phyloP scores from a whole-genome alignment of 2,329 filamentous ascomycete species.

The Arthrinium puccinioides region DNA sequence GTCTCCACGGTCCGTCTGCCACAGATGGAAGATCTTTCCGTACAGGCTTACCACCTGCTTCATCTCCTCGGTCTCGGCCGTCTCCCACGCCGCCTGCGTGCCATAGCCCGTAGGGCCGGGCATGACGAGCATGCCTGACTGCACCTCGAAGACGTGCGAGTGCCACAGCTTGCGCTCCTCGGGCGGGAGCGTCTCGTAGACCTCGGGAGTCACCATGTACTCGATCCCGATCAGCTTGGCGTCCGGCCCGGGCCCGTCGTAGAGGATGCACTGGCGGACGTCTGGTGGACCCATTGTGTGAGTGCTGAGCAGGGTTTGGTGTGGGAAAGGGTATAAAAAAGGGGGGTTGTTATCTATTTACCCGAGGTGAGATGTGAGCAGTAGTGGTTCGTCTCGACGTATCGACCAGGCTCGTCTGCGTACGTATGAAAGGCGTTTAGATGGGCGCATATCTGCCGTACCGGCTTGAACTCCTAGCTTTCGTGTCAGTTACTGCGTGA shows the following conservation, averaged over 20 bases:
- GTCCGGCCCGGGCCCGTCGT: constrained; percentile 60
- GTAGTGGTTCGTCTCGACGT: constrained; percentile 77
- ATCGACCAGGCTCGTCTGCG: constrained; percentile 60
- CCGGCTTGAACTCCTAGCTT: constrained; percentile 55
- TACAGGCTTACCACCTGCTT: constrained; percentile 66
- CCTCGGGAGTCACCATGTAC: constrained; percentile 70
- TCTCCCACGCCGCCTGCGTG: constrained; percentile 61
- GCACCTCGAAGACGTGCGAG: constrained; percentile 66
- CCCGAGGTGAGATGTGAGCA: constrained; percentile 67
- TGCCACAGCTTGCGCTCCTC: constrained; percentile 76
- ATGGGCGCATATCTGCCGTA: constrained; percentile 72
- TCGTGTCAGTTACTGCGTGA: constrained; percentile 1
- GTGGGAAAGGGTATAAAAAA: neutral
- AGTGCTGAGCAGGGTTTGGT: neutral
- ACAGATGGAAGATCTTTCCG: constrained; percentile 79
- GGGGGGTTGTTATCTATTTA: constrained; percentile 12
- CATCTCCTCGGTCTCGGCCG: constrained; percentile 76
- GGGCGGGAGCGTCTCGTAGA: constrained; percentile 58
- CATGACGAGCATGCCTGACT: constrained; percentile 75
- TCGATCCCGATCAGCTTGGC: constrained; percentile 78
- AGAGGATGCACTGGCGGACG: constrained; percentile 78
- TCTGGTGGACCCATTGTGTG: constrained; percentile 36
- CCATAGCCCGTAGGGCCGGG: constrained; percentile 47
- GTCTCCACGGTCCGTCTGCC: constrained; percentile 75
- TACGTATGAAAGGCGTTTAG: constrained; percentile 85